Conservation (phyloP, 2,329 filamentous ascomycete genomes). For the Nigrospora oryzae region DNA sequence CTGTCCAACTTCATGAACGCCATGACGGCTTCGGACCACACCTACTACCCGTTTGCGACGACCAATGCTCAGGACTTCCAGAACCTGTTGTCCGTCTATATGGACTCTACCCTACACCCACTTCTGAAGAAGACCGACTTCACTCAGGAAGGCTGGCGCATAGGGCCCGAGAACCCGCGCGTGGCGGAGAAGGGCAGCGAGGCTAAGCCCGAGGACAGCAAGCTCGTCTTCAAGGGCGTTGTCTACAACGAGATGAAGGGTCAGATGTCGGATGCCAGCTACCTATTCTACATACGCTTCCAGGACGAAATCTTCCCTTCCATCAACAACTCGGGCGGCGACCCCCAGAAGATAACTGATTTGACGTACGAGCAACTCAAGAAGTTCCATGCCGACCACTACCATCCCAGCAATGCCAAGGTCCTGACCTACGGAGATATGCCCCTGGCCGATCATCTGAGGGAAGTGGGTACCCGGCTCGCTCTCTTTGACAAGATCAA, state of each 20-base stretch:
- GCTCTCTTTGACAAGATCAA: conserved; percentile 62
- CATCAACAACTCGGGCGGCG: conserved; percentile 93
- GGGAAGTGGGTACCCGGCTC: conserved; percentile 69
- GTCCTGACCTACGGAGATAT: conserved; percentile 93
- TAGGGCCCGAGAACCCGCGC: conserved; percentile 82
- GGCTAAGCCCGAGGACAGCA: conserved; percentile 48
- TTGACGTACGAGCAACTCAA: conserved; percentile 85
- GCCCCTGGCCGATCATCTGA: conserved; percentile 71
- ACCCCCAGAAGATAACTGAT: conserved; percentile 93
- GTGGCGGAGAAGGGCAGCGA: conserved; percentile 35
- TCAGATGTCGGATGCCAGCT: conserved; percentile 94
- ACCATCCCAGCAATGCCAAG: conserved; percentile 96
- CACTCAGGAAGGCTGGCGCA: conserved; percentile 91
- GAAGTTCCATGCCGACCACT: conserved; percentile 84
- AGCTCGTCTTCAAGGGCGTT: conserved; percentile 89
- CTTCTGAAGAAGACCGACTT: conserved; percentile 88
- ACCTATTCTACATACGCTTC: conserved; percentile 91
- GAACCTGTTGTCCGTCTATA: conserved; percentile 92
- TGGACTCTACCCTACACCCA: conserved; percentile 88
- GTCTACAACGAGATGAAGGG: conserved; percentile 99
- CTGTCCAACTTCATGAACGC: conserved; percentile 99
- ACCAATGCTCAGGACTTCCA: conserved; percentile 93
- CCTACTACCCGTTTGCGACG: conserved; percentile 94
- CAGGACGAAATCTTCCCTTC: conserved; percentile 90
- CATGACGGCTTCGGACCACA: conserved; percentile 93